Base-by-base conservation (phyloP, 2,329 filamentous ascomycete species). In the Ceratocystis cubensis region DNA sequence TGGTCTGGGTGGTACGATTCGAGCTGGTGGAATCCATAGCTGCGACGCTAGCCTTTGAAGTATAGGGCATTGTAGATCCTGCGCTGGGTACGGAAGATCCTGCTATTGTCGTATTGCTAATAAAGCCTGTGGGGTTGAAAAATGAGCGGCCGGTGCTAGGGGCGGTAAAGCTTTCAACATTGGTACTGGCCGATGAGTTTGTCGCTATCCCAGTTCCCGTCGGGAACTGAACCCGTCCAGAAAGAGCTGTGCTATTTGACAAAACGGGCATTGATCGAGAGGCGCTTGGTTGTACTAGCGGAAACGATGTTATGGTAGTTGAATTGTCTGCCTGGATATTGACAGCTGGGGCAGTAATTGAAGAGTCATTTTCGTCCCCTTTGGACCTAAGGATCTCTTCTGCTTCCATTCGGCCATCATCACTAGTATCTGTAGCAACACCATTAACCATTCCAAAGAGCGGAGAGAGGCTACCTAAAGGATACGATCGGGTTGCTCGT, bases 381-480 rank as follows among this genome's bases (percentile, higher is more conserved):
- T n/a, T 45, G 30, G 45, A 45, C 37, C 57, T 45, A 1, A 25
- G 4, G 4, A 53, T 8, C 2, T 17, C 7, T 5, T n/a, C 17
- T 20, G 56, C n/a, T 59, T n/a, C 33, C 20, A 8, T 20, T n/a
- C 15, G 5, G 25, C 20, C 6, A 41, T 59, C 28, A 3, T 37
- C 15, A 17, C 5, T 22, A 15, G 8, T 25, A 5, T 22, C 15
- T 5, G 2, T 65, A 5, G 10, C n/a, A 20, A 57, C 45, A 13
- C 67, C 67, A 8, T 66, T 45, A 41, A 64, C 37, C 59, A 66
- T 65, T 1, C 50, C 64, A 30, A 64, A 64, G 22, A 66, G 33
- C 7, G 67, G 59, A 25, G 64, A 53, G 4, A 66, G 53, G 41
- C 61, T 68, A 20, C 67, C 67, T 17, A 66, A 45, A 5, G 33